Evolutionary conservation across 2,329 filamentous ascomycete species (phyloP), one percentile per base, ranked within the genome.

Genomic region (Aureobasidium sp.): DNA sequence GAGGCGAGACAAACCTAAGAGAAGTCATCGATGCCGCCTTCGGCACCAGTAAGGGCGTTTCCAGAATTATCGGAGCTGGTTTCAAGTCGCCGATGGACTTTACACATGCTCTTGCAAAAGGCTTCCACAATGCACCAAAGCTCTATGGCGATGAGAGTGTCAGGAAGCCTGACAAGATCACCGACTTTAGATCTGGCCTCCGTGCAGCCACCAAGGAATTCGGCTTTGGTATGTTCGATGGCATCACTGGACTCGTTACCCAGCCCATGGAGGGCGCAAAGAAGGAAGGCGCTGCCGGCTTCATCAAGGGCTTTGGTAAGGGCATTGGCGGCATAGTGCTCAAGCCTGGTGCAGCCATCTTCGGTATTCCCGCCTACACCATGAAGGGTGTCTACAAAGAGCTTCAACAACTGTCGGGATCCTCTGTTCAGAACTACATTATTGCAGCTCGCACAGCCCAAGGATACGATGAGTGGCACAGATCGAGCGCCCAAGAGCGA

Each of bases 311-410:
- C 0, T 79, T 93, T 50, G 89, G 86, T 1, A 93, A 90, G 71
- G 90, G 89, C 0, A 82, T 93, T 50, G 89, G 88, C 4, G 90
- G 90, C 0, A 69, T 92, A 3, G 76, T 91, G 2, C 73, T 91
- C 7, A 95, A 95, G 71, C 88, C 88, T 11, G 82, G 83, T 48
- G 89, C 89, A 60, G 65, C 56, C 14, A 53, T 62, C 24, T 65
- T 65, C 33, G 65, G 62, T 2, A 70, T 90, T 11, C 87, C 88
- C 0, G 89, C 86, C 2, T 92, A 92, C 68, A 84, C 88, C 3
- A 87, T 91, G 81, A 87, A 90, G 69, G 89, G 89, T 9, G 81
- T 91, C 1, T 86, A 91, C 70, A 87, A 87, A 31, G 86, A 91
- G 72, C 78, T 92, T 50, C 82, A 85, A 64, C 87, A 84, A 64